Evolutionary conservation across 306 rosid species (phyloP).

Genomic region (Ziziphus jujuba): DNA sequence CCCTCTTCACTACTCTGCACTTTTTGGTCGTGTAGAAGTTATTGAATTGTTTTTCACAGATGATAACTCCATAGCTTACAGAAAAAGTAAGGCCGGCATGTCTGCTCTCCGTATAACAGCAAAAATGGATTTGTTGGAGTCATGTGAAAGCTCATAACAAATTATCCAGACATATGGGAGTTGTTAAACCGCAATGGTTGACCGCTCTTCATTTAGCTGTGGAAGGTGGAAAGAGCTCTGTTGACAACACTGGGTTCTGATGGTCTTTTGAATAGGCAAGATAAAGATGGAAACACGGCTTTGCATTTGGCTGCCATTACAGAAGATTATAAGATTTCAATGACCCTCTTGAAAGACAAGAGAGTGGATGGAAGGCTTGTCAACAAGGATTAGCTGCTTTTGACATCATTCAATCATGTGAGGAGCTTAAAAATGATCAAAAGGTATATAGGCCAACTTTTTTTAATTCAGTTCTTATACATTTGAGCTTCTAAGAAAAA

Average conservation of each 20-base stretch:
- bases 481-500: too few relatives aligned
- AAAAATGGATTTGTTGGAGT: not conserved
- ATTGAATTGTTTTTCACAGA: constrained; percentile 10
- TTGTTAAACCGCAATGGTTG: not conserved
- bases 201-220: constrained; percentile 22
- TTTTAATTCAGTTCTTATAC: too few relatives aligned
- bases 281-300: constrained; percentile 20
- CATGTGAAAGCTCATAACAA: not conserved
- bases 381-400: constrained; percentile 6
- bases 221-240: constrained; percentile 5
- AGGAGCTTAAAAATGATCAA: not conserved
- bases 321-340: not conserved
- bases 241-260: not conserved
- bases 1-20: constrained; percentile 19
- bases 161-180: constrained; percentile 20
- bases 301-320: constrained; percentile 16
- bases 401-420: constrained; percentile 8
- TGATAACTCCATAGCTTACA: constrained; percentile 1
- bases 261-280: constrained; percentile 17
- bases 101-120: constrained; percentile 25
- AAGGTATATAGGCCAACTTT: not conserved
- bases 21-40: not conserved
- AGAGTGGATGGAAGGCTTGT: constrained; percentile 7
- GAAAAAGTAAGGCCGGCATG: constrained; percentile 8
- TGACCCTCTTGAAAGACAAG: not conserved